Percentiles rank a stretch among this genome's conserved stretches.
These are phyloP conservation scores for Rhizopus stolonifer DNA, from an alignment of 371 early-diverging fungal species.

Conservation along the genomic window DNA sequence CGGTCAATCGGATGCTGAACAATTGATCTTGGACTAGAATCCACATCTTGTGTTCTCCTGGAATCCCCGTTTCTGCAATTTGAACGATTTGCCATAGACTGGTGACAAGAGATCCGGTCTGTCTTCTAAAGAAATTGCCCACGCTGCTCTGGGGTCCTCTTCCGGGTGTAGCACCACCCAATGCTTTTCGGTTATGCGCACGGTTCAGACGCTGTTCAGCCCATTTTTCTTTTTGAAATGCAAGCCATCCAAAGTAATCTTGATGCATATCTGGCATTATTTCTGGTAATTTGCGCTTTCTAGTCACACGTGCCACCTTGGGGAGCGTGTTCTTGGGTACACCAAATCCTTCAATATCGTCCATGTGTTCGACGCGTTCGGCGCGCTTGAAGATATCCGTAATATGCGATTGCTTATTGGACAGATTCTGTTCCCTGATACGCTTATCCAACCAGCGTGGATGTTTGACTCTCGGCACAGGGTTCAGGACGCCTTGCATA, in stretches of 20 bases:
- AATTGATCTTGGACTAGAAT: conserved; percentile 70
- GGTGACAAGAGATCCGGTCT: conserved; percentile 55
- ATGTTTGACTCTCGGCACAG: conserved; percentile 88
- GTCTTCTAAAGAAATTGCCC: conserved; percentile 51
- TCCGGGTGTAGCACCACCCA: conserved; percentile 11
- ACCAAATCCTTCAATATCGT: conserved; percentile 39
- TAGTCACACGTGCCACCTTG: conserved; percentile 30
- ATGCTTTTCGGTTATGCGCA: conserved; percentile 37
- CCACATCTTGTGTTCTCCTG: conserved; percentile 88
- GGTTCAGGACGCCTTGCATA: conserved; percentile 94
- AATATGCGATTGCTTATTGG: conserved; percentile 82
- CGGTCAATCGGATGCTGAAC: conserved; percentile 66
- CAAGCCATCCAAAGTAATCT: conserved; percentile 66
- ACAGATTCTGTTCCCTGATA: conserved; percentile 70
- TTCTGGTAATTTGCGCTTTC: conserved; percentile 30
- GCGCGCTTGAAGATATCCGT: conserved; percentile 75
- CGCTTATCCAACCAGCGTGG: conserved; percentile 95
- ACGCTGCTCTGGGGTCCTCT: conserved; percentile 19
- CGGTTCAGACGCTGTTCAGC: conserved; percentile 56
- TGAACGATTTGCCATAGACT: conserved; percentile 85
- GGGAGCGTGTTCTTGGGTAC: conserved; percentile 22
- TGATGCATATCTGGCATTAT: conserved; percentile 57
- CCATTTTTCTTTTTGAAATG: conserved; percentile 75
- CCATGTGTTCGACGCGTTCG: conserved; percentile 20
- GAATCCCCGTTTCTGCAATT: conserved; percentile 76